These are phyloP conservation scores for Alternaria sp. DNA, from an alignment of 2,329 filamentous ascomycete genomes.

Conservation along the genomic window DNA sequence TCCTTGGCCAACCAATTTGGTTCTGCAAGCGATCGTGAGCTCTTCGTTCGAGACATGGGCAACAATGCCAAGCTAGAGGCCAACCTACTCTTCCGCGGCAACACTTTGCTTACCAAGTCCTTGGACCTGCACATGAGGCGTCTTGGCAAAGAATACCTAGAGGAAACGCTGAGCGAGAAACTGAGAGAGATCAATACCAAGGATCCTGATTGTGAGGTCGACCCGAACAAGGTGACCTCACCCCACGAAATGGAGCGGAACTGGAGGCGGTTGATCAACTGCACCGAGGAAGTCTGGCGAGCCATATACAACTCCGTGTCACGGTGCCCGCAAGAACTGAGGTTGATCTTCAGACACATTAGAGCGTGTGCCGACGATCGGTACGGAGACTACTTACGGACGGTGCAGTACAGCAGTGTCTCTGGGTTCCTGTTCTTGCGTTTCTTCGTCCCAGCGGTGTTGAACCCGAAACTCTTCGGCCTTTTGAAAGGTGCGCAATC, in stretches of 20 bases:
- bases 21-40: conserved; percentile 69
- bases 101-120: conserved; percentile 91
- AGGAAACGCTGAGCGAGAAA: conserved; percentile 85
- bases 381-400: conserved; percentile 90
- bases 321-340: conserved; percentile 80
- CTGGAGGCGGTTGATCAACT: conserved; percentile 78
- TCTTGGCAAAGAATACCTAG: conserved; percentile 89
- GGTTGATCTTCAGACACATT: conserved; percentile 89
- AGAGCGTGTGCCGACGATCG: conserved; percentile 92
- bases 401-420: conserved; percentile 91
- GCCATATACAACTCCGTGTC: conserved; percentile 78
- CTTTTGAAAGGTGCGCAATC: conserved; percentile 71
- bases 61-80: conserved; percentile 86
- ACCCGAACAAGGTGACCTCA: conserved; percentile 77
- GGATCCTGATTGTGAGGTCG: conserved; percentile 93
- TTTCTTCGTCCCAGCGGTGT: conserved; percentile 95
- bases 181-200: conserved; percentile 88
- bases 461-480: conserved; percentile 94
- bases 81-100: conserved; percentile 93
- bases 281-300: conserved; percentile 87
- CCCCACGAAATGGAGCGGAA: conserved; percentile 80
- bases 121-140: conserved; percentile 96
- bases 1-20: conserved; percentile 48
- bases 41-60: conserved; percentile 78
- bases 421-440: conserved; percentile 94